These are phyloP conservation scores for Tulasnella sp. DNA, from an alignment of 768 basidiomycete species.

Conservation along the genomic window DNA sequence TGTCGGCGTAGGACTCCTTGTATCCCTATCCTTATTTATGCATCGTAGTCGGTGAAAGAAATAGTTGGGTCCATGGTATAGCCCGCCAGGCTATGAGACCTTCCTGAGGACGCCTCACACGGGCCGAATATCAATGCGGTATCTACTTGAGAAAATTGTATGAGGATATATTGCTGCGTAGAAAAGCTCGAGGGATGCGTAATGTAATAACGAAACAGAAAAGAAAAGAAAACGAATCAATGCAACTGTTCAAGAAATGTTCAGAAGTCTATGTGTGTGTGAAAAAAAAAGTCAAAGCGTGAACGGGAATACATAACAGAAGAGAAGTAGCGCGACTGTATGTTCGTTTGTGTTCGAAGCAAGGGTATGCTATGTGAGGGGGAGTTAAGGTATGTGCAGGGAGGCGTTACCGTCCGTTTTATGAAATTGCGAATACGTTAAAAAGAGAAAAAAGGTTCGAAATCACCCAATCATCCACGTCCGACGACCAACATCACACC, in stretches of 20 bases:
- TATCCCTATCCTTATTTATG: background rate
- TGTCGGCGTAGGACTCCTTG: background rate
- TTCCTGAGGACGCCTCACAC: too few species aligned
- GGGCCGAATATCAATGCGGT: too few species aligned
- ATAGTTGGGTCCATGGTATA: too few species aligned
- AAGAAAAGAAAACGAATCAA: background rate
- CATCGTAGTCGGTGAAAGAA: background rate
- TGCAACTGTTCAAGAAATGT: background rate
- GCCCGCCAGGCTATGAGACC: too few species aligned
- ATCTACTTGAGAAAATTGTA: background rate
- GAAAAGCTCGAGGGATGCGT: background rate
- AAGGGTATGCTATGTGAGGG: background rate
- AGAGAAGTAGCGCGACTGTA: background rate
- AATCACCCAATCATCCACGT: background rate
- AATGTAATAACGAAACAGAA: background rate
- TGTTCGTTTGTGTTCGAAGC: background rate
- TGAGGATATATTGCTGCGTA: background rate
- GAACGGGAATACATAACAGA: background rate
- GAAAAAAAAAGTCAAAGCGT: background rate
- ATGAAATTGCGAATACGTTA: background rate
- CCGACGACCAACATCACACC: background rate
- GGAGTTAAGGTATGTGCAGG: background rate
- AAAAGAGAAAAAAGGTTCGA: background rate
- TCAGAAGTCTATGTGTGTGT: background rate
- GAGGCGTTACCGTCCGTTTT: background rate